Evolutionary conservation across 306 rosid genomes (phyloP), one percentile per base, ranked within the genome.

Genomic region (Chamaecrista fasciculata): DNA sequence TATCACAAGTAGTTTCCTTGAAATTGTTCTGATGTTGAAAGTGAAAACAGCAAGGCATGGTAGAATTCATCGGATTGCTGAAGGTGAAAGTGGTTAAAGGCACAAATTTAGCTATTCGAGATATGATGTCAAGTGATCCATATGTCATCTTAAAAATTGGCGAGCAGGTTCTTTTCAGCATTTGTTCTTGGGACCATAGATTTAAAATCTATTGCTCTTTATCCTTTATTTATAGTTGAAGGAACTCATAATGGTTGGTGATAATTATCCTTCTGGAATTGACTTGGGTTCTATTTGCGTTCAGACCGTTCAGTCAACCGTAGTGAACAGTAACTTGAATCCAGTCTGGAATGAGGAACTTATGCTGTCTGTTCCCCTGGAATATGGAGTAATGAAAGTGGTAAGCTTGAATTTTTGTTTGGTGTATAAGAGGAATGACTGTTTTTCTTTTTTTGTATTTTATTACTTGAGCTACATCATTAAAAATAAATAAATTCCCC

Each of bases 291-390:
- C 50, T 48, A 55, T 52, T 58, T 73, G 58, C 65, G 40, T 50
- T 50, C 80, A 95, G 99, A 91, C 85, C 62, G 81, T 70, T 55
- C 99, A 84, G 83, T 87, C 99, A 43, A 62, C 53, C 47, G 70
- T 91, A 58, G 1, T 78, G 2, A 76, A 46, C 62, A 95, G 99
- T 77, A 91, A 95, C 88, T 83, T 95, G 89, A 95, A 95, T 73
- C 99, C 99, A 24, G 95, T 95, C 65, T 95, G 99, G 99, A 87
- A 95, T 79, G 97, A 91, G 83, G 99, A 95, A 62, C 91, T 81
- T 78, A 95, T 87, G 97, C 86, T 95, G 62, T 95, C 97, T 49
- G 96, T 95, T 76, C 99, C 99, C 24, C 89, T 86, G 71, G 44
- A 47, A 40, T 95, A 28, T 71, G 97, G 99, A 72, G 63, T 86